phyloP scores from a whole-genome alignment of 768 basidiomycete species.

The Calocybe cyanea region DNA sequence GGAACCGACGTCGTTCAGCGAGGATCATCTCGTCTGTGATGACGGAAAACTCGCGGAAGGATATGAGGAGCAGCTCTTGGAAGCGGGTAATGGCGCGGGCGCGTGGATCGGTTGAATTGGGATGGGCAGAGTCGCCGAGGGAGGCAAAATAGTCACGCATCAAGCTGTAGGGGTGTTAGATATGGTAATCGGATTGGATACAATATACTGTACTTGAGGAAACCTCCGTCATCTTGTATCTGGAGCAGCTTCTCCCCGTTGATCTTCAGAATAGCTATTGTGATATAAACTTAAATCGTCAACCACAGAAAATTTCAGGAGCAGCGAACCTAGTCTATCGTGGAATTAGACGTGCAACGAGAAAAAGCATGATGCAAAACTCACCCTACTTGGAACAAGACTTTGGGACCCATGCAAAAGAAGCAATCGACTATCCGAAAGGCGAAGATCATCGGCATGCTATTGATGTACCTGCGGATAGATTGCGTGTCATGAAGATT shows the following conservation, averaged over 20 bases:
- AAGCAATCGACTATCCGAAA: conserved; percentile 98
- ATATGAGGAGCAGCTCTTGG: conserved; percentile 93
- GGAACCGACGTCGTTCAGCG: conserved; percentile 78
- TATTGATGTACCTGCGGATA: conserved; percentile 71
- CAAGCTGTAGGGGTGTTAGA: conserved; percentile 36
- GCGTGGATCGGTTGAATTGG: conserved; percentile 81
- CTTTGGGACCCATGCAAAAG: conserved; percentile 98
- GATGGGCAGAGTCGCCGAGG: conserved; percentile 92
- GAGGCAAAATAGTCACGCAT: conserved; percentile 96
- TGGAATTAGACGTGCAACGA: conserved; percentile 8
- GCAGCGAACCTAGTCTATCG: conserved; percentile 50
- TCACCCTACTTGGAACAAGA: conserved; percentile 97
- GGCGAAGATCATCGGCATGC: conserved; percentile 96
- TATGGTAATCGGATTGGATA: neutral
- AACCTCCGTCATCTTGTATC: conserved; percentile 95
- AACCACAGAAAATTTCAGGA: neutral
- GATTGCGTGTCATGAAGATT: neutral
- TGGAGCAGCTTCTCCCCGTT: conserved; percentile 90
- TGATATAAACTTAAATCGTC: conserved; percentile 15
- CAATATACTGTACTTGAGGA: conserved; percentile 71
- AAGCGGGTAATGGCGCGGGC: conserved; percentile 93
- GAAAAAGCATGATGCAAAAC: conserved; percentile 21
- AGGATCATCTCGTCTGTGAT: conserved; percentile 95
- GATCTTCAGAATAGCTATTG: conserved; percentile 89
- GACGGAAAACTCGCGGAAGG: conserved; percentile 95